These are phyloP conservation scores for Boechera stricta DNA, from an alignment of 345 rosid genomes.

Conservation along the genomic window DNA sequence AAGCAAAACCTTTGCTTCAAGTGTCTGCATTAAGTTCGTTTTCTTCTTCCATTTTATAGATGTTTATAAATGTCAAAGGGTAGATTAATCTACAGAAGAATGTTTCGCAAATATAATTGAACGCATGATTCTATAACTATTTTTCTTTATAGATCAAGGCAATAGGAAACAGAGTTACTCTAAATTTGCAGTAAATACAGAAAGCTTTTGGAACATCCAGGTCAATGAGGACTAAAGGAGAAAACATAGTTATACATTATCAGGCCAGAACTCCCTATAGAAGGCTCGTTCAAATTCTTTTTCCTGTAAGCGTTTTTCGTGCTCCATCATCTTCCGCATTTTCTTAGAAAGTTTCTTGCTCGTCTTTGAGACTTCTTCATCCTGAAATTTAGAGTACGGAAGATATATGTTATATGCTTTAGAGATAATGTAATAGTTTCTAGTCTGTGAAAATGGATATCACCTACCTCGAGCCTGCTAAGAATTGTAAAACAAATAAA, in stretches of 20 bases:
- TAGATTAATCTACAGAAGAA: neutral
- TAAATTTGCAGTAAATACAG: neutral
- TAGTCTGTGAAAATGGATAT: neutral
- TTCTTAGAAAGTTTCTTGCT: conserved; percentile 67
- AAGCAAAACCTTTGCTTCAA: conserved; percentile 12
- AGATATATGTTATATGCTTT: neutral
- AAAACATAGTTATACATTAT: conserved; percentile 64
- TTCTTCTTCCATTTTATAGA: neutral
- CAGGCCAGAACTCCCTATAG: conserved; percentile 92
- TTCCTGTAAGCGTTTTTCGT: conserved; percentile 65
- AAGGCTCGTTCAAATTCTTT: conserved; percentile 83
- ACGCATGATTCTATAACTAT: neutral
- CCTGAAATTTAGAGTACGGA: conserved; percentile 50
- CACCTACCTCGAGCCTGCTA: neutral
- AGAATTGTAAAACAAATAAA: neutral
- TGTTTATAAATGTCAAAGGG: neutral
- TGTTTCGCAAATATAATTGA: neutral
- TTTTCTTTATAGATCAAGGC: neutral
- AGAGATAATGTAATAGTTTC: neutral
- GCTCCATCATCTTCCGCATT: conserved; percentile 71
- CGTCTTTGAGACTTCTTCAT: conserved; percentile 50
- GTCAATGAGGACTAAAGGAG: neutral
- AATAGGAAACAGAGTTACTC: neutral
- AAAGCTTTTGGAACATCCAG: conserved; percentile 6
- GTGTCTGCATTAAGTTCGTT: neutral